Base-by-base conservation (phyloP, 208 protist genomes). In the Acanthamoeba lenticulata region DNA sequence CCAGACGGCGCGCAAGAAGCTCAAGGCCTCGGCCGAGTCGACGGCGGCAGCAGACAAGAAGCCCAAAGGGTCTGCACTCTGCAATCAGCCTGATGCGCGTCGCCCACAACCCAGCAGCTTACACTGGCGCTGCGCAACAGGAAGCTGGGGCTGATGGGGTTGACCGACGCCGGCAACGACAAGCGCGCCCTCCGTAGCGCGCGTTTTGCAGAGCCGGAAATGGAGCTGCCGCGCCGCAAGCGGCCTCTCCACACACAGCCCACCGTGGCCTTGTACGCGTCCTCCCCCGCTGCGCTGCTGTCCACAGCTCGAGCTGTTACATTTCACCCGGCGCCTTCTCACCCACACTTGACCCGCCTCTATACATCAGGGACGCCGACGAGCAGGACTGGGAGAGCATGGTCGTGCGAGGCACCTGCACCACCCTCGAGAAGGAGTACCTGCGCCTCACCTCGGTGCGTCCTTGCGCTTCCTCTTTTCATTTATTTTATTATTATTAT, bases 381-480 rank as follows among this genome's bases (percentile, higher is more conserved):
- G 85, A 96, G 3, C 27, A 67, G 40, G 89, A 93, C 47, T 93
- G 89, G 89, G 89, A 93, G 52, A 55, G 60, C 11, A 67, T 94
- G 77, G 62, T 94, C 62, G 97, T 97, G 29, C 29, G 97, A 52
- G 96, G 96, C n/a, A 97, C 79, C 2, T 97, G 89, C 47, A 97
- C 85, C 7, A 83, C 93, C 42, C 96, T 98, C 47, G 97, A 98
- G 93, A 98, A 98, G 91, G 32, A 92, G 47, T 98, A 98, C 57
- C 69, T 97, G 29, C 94, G 96, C 42, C 94, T 98, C 34, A 97
- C 96, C 9, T 69, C 60, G 27, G 67, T 94, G 74, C 29, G 60
- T 57, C 49, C 19, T 21, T 57, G 19, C 45, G n/a, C n/a, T n/a
- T n/a, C n/a, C n/a, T n/a, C n/a, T n/a, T n/a, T n/a, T n/a, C n/a